Evolutionary conservation across 441 rosid genomes (phyloP).

Genomic region (Manihot esculenta): DNA sequence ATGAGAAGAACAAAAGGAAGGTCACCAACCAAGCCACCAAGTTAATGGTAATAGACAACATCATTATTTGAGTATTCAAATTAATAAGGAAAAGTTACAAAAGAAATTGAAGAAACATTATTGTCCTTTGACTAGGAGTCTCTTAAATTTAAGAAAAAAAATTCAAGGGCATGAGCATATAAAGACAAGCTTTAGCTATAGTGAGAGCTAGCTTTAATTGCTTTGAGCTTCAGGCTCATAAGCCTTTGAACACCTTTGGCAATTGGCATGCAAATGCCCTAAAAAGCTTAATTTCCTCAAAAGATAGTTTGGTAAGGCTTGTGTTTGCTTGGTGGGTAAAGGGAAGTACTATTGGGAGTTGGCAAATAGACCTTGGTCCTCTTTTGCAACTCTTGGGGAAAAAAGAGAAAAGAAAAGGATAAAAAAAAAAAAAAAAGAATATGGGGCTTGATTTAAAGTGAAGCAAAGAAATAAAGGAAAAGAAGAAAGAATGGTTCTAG

Average conservation of each 20-base stretch:
- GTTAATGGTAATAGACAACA: constrained; percentile 14
- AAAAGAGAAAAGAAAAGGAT: neutral
- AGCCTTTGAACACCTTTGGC: constrained; percentile 33
- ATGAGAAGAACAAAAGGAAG: constrained; percentile 5
- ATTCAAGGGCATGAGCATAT: constrained; percentile 4
- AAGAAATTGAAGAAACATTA: constrained; percentile 17
- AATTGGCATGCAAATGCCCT: constrained; percentile 14
- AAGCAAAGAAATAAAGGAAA: constrained; percentile 3
- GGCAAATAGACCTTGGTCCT: constrained; percentile 8
- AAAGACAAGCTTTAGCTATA: neutral
- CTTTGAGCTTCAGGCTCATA: constrained; percentile 9
- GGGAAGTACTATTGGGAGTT: constrained; percentile 25
- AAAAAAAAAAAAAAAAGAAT: too few relatives aligned
- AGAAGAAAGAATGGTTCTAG: too few relatives aligned
- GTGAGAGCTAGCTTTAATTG: neutral
- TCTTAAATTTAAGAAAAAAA: constrained; percentile 6
- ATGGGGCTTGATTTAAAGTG: constrained; percentile 1
- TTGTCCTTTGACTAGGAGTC: constrained; percentile 26
- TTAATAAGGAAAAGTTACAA: neutral
- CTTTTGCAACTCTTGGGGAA: constrained; percentile 25
- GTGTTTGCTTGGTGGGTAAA: constrained; percentile 19
- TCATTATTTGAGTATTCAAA: constrained; percentile 5
- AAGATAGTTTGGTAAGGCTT: constrained; percentile 18
- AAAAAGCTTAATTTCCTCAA: constrained; percentile 26
- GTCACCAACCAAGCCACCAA: constrained; percentile 9